phyloP scores from a whole-genome alignment of 768 basidiomycete species.

The Crucibulum laeve region DNA sequence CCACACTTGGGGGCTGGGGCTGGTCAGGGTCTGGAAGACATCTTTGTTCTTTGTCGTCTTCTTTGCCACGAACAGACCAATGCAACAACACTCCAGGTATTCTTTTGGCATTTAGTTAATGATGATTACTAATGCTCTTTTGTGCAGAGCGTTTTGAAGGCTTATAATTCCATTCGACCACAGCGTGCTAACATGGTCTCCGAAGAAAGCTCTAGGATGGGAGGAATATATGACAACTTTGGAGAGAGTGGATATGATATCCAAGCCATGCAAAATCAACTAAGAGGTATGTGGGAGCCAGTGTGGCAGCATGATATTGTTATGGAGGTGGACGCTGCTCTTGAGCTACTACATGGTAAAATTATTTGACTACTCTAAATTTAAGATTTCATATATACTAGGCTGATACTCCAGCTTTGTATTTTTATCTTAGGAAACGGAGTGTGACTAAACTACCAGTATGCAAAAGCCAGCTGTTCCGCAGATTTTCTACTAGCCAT shows the following conservation, averaged over 20 bases:
- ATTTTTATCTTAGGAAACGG: too few species aligned
- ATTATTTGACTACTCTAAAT: too few species aligned
- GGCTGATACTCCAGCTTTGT: too few species aligned
- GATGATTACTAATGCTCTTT: neutral
- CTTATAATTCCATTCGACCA: constrained; percentile 39
- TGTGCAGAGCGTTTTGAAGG: constrained; percentile 37
- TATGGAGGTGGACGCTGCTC: constrained; percentile 30
- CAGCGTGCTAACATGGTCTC: constrained; percentile 49
- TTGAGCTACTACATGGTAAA: constrained; percentile 10
- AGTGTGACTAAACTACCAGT: too few species aligned
- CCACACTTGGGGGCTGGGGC: constrained; percentile 58
- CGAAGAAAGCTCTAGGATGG: constrained; percentile 32
- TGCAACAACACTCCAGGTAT: constrained; percentile 34
- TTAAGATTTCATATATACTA: neutral
- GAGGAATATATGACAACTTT: constrained; percentile 39
- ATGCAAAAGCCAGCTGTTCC: neutral
- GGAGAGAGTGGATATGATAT: constrained; percentile 24
- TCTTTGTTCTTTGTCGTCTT: constrained; percentile 39
- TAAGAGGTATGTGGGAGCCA: constrained; percentile 38
- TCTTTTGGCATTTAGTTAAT: constrained; percentile 3
- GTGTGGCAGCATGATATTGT: constrained; percentile 47
- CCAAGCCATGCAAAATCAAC: constrained; percentile 25
- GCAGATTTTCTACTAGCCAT: neutral
- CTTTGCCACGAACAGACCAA: constrained; percentile 38
- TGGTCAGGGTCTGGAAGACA: constrained; percentile 59